A percentile compares a stretch with the other conserved stretches of the same genome.
These are phyloP conservation scores for Lipomyces yamanashiensis DNA, from an alignment of 805 yeast species.

Conservation along the genomic window DNA sequence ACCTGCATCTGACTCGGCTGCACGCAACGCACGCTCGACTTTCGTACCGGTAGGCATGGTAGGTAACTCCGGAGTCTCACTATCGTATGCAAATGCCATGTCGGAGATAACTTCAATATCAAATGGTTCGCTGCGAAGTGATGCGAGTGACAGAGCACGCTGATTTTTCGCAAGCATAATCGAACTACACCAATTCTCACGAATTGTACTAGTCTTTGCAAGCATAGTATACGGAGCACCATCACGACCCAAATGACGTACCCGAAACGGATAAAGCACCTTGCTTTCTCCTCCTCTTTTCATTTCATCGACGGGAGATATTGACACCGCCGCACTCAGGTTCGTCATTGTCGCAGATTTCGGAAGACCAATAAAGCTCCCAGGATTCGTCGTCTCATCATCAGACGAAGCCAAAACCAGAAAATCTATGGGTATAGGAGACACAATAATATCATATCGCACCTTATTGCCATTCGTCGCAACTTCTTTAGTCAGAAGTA, in stretches of 20 bases:
- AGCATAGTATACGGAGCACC: conserved; percentile 45
- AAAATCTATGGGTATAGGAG: conserved; percentile 51
- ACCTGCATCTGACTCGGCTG: conserved; percentile 30
- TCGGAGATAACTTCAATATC: conserved; percentile 58
- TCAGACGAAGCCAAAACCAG: conserved; percentile 62
- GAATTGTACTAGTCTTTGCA: conserved; percentile 48
- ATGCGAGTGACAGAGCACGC: conserved; percentile 43
- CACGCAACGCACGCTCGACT: conserved; percentile 44
- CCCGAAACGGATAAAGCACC: conserved; percentile 44
- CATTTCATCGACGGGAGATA: not conserved
- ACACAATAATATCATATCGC: conserved; percentile 3
- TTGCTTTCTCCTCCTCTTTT: conserved; percentile 12
- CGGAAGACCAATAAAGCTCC: not conserved
- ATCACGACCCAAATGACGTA: conserved; percentile 45
- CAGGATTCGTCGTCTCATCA: conserved; percentile 41
- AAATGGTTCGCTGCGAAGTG: conserved; percentile 58
- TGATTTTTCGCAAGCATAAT: conserved; percentile 55
- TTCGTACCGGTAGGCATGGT: conserved; percentile 46
- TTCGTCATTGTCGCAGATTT: conserved; percentile 2
- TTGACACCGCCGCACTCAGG: not conserved
- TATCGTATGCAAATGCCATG: conserved; percentile 66
- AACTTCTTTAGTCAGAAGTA: conserved; percentile 49
- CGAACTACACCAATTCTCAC: conserved; percentile 61
- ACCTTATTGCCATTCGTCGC: conserved; percentile 38
- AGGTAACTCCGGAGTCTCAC: conserved; percentile 48